These are phyloP conservation scores for Herpotrichia juniperi DNA, from an alignment of 2,329 filamentous ascomycete species.

Conservation along the genomic window DNA sequence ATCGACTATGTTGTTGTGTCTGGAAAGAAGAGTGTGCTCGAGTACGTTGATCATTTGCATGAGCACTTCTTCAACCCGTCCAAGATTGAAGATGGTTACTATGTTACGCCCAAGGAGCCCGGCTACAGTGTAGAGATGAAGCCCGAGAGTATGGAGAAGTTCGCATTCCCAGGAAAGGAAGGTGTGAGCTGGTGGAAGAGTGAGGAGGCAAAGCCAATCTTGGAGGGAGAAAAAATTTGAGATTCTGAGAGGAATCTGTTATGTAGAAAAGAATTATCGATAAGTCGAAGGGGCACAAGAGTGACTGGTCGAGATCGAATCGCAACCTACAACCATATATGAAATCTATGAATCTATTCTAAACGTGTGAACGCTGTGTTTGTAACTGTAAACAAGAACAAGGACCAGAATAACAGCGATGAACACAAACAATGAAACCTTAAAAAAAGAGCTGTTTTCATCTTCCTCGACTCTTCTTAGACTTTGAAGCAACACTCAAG, in stretches of 20 bases:
- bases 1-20: slow-evolving; percentile 91
- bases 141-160: slow-evolving; percentile 81
- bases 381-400: too few species aligned
- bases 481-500: too few species aligned
- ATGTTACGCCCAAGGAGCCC: slow-evolving; percentile 80
- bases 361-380: too few species aligned
- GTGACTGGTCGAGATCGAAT: background rate
- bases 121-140: slow-evolving; percentile 97
- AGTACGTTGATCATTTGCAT: slow-evolving; percentile 92
- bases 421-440: too few species aligned
- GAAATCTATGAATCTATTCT: too few species aligned
- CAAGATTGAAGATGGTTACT: slow-evolving; percentile 82
- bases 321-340: too few species aligned
- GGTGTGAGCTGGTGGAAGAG: slow-evolving; percentile 86
- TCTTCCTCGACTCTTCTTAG: too few species aligned
- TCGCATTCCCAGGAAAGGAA: slow-evolving; percentile 75
- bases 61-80: slow-evolving; percentile 89
- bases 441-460: too few species aligned
- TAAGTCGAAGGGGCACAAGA: background rate
- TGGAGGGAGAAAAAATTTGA: slow-evolving; percentile 62
- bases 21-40: slow-evolving; percentile 80
- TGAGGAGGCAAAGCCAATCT: slow-evolving; percentile 76
- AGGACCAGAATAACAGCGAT: too few species aligned
- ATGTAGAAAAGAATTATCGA: background rate
- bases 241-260: background rate